Evolutionary conservation across 306 rosid genomes (phyloP).

Genomic region (Leucaena leucocephala): DNA sequence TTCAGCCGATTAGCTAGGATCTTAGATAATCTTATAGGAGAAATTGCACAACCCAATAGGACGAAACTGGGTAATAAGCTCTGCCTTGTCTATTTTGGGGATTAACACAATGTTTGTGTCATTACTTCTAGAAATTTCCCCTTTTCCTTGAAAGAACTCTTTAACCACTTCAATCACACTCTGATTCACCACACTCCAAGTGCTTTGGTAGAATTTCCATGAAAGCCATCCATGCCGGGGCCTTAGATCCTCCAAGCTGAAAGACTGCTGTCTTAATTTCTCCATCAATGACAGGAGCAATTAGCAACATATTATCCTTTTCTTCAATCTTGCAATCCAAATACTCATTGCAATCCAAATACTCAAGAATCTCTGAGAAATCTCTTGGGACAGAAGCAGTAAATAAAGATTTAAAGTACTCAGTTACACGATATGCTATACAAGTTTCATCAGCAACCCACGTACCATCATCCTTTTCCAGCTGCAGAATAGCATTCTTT

Average conservation of each 20-base stretch:
- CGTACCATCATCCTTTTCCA: neutral
- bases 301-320: no score
- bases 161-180: neutral
- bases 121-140: no score
- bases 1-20: neutral
- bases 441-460: neutral
- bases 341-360: no score
- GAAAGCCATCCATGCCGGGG: no score
- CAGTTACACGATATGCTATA: neutral
- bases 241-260: no score
- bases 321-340: no score
- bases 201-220: no score
- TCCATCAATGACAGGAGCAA: neutral
- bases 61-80: neutral
- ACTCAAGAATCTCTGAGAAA: no score
- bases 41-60: neutral
- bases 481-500: neutral
- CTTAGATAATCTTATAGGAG: no score
- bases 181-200: neutral
- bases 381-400: fast-evolving
- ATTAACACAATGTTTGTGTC: no score
- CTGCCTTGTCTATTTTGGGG: neutral
- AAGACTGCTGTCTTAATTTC: neutral
- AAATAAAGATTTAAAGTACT: no score
- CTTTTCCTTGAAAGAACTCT: no score